These are phyloP conservation scores for Monosporascus sp. DNA, from an alignment of 2,329 filamentous ascomycete species.

Conservation along the genomic window DNA sequence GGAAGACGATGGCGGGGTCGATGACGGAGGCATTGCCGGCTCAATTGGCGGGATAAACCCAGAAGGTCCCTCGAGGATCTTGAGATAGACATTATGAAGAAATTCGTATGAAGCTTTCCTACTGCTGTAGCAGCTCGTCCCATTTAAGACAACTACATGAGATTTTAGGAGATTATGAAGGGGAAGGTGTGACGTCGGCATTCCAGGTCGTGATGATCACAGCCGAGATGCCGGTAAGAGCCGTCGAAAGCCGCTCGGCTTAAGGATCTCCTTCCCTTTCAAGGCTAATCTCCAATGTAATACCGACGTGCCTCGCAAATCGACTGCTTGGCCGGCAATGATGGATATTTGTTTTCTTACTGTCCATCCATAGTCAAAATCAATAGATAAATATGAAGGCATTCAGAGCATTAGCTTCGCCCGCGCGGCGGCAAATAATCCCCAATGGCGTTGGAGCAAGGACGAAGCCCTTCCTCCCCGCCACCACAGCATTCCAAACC, in stretches of 20 bases:
- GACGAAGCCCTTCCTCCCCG: constrained; percentile 11
- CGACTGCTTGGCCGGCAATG: constrained; percentile 2
- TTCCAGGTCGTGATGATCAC: constrained; percentile 24
- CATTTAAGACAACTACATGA: constrained; percentile 9
- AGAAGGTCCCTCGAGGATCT: constrained; percentile 40
- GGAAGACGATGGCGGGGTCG: constrained; percentile 23
- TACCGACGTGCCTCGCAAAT: neutral
- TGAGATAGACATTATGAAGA: constrained; percentile 39
- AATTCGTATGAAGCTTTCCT: constrained; percentile 6
- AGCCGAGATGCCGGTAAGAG: constrained; percentile 33
- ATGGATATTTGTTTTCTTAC: constrained; percentile 6
- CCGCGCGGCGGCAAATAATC: constrained; percentile 22
- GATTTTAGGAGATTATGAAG: constrained; percentile 14
- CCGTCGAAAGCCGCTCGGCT: constrained; percentile 15
- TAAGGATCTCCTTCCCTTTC: constrained; percentile 2
- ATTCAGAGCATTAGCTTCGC: constrained; percentile 26
- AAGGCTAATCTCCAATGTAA: too few species aligned
- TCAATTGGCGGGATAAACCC: constrained; percentile 38
- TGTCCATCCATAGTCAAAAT: neutral
- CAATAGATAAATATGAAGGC: constrained; percentile 35
- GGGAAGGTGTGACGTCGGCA: constrained; percentile 12
- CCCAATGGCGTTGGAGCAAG: constrained; percentile 4
- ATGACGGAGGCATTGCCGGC: constrained; percentile 26
- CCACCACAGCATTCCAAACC: constrained; percentile 33
- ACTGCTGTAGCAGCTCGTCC: constrained; percentile 8